phyloP scores from a whole-genome alignment of 805 yeast species.

The Pichia insulana region DNA sequence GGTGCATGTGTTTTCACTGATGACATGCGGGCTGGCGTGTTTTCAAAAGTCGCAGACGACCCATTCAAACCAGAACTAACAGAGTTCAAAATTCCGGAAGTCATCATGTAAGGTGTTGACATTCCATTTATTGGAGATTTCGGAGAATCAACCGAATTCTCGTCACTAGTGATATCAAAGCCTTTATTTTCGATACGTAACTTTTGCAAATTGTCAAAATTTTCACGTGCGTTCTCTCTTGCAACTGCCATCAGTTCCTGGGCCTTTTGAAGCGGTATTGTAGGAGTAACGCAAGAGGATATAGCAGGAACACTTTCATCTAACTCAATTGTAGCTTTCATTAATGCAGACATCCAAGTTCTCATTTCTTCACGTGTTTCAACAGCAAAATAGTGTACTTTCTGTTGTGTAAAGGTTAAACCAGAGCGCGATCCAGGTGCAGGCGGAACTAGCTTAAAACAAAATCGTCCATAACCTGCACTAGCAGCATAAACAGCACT shows the following conservation, averaged over 20 bases:
- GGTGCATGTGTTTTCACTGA: slow-evolving; percentile 23
- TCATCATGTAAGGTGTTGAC: slow-evolving; percentile 59
- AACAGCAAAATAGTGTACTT: slow-evolving; percentile 92
- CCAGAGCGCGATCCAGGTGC: slow-evolving; percentile 96
- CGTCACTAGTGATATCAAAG: not conserved
- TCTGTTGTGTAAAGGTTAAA: slow-evolving; percentile 91
- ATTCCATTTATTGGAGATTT: slow-evolving; percentile 34
- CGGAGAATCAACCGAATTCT: slow-evolving; percentile 1
- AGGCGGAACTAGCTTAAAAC: slow-evolving; percentile 91
- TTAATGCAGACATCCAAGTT: slow-evolving; percentile 87
- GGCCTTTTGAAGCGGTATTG: slow-evolving; percentile 79
- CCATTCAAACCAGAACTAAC: not conserved
- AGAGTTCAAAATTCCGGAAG: slow-evolving; percentile 36
- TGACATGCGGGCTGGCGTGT: slow-evolving; percentile 9
- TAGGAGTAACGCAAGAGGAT: slow-evolving; percentile 92
- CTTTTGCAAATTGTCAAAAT: slow-evolving; percentile 39
- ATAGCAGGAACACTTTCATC: slow-evolving; percentile 90
- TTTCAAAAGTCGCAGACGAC: not conserved
- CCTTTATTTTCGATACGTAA: slow-evolving; percentile 20
- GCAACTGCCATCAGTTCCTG: slow-evolving; percentile 80
- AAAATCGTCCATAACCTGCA: slow-evolving; percentile 87
- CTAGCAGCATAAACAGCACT: slow-evolving; percentile 86
- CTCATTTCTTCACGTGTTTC: slow-evolving; percentile 88
- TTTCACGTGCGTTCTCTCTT: slow-evolving; percentile 58
- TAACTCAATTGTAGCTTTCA: slow-evolving; percentile 92